phyloP scores from a whole-genome alignment of 495 filamentous ascomycete species.

The Hyaloscypha variabilis region DNA sequence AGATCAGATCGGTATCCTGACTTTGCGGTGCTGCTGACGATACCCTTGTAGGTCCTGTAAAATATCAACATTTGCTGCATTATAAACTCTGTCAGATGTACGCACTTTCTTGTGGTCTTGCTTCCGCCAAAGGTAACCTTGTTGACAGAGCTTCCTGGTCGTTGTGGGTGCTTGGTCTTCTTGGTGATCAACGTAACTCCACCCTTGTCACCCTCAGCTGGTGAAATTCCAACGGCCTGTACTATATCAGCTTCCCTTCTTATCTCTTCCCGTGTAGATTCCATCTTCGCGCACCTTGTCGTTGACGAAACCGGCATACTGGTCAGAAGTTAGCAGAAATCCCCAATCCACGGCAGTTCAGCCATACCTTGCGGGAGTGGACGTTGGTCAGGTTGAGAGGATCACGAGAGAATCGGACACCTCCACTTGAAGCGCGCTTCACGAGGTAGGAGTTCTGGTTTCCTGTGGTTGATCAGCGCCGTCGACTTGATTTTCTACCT shows the following conservation, averaged over 20 bases:
- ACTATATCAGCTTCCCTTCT: constrained; percentile 16
- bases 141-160: constrained; percentile 67
- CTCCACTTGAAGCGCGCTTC: constrained; percentile 77
- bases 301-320: constrained; percentile 91
- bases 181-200: constrained; percentile 79
- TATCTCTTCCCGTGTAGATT: neutral
- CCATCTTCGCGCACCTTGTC: constrained; percentile 70
- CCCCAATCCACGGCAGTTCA: constrained; percentile 1
- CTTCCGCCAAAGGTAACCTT: constrained; percentile 67
- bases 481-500: neutral
- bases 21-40: constrained; percentile 81
- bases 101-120: constrained; percentile 74
- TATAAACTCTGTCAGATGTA: constrained; percentile 1
- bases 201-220: constrained; percentile 63
- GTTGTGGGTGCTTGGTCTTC: constrained; percentile 70
- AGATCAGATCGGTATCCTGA: constrained; percentile 85
- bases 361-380: constrained; percentile 83
- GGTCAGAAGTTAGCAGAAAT: constrained; percentile 29
- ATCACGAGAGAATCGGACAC: constrained; percentile 88
- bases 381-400: constrained; percentile 88
- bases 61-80: constrained; percentile 11
- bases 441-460: constrained; percentile 82
- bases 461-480: constrained; percentile 51
- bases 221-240: constrained; percentile 72
- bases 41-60: constrained; percentile 80